These are phyloP conservation scores for Climacium dendroides DNA, from an alignment of 225 moss, liverwort and hornwort species.

Conservation along the genomic window DNA sequence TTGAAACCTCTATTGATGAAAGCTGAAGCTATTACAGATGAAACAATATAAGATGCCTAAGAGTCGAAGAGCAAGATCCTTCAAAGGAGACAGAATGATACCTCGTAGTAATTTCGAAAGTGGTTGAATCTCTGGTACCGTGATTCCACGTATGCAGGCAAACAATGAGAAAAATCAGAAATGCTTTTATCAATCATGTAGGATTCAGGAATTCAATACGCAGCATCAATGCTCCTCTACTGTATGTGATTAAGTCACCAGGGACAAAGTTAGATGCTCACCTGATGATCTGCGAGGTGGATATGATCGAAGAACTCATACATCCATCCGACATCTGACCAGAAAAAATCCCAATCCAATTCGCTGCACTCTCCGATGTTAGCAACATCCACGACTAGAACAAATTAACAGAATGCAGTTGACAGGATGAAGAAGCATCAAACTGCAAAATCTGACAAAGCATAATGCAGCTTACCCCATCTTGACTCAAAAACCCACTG, in stretches of 20 bases:
- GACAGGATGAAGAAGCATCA: neutral
- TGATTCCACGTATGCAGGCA: neutral
- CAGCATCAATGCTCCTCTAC: neutral
- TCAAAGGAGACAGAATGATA: neutral
- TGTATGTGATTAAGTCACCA: neutral
- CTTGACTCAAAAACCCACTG: neutral
- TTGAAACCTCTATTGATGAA: neutral
- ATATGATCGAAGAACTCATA: conserved; percentile 98
- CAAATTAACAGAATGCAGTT: neutral
- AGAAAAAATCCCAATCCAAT: conserved; percentile 99
- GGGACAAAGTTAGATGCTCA: neutral
- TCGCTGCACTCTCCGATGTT: conserved; percentile 39
- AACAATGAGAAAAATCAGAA: neutral
- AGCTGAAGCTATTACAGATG: neutral
- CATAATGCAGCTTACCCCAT: neutral
- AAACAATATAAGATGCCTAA: neutral
- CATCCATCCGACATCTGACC: conserved; percentile 99
- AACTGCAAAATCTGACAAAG: neutral
- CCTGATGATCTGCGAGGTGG: conserved; percentile 97
- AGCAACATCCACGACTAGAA: neutral
- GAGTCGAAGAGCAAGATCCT: neutral
- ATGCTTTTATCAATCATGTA: neutral
- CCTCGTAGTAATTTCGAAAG: conserved; percentile 98
- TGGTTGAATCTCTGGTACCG: conserved; percentile 91
- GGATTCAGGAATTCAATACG: neutral